Evolutionary conservation across 768 basidiomycete species (phyloP), one percentile per base, ranked within the genome.

Genomic region (Auriscalpium orientale): DNA sequence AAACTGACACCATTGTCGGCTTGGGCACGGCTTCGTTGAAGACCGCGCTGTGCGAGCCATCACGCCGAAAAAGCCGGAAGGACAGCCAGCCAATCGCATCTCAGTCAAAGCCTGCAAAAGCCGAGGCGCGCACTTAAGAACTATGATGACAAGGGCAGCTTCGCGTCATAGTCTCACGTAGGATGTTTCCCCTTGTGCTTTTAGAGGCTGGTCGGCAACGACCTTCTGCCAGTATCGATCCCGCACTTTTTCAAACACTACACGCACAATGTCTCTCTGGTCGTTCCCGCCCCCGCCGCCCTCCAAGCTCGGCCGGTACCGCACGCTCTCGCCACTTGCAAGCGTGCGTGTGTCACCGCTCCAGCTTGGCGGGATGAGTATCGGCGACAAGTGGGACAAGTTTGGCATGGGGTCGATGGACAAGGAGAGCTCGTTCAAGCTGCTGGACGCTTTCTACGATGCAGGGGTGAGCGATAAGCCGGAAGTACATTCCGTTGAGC

Each of bases 401-500:
- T n/a, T 4, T 15, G 47, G 71, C 20, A 60, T 72, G 71, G 78
- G 79, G 15, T 53, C 62, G 4, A 72, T 74, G 68, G 53, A 57
- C 61, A 70, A 72, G 64, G 67, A 71, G 53, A 46, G 55, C 38
- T 59, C 66, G 16, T 73, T 74, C 62, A 63, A 71, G 65, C 65
- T 75, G 13, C 67, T 76, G 1, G 73, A 75, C 53, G 65, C 70
- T 4, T 71, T 57, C 48, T 70, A 65, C 37, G 67, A 71, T 20
- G 64, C 65, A 0, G 73, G 67, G 22, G 37, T 40, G 21, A 5
- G 50, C 37, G 4, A 28, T 28, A 28, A 28, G 28, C 28, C 28
- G 28, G 28, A 0, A 5, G 15, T 10, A 18, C 3, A 43, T 36
- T 46, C 22, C 16, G 9, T 16, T 5, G 28, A 28, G 28, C 46